Evolutionary conservation across 176 grass and related monocot species (phyloP), one percentile per base, ranked within the genome.

Genomic region (Eleusine indica): DNA sequence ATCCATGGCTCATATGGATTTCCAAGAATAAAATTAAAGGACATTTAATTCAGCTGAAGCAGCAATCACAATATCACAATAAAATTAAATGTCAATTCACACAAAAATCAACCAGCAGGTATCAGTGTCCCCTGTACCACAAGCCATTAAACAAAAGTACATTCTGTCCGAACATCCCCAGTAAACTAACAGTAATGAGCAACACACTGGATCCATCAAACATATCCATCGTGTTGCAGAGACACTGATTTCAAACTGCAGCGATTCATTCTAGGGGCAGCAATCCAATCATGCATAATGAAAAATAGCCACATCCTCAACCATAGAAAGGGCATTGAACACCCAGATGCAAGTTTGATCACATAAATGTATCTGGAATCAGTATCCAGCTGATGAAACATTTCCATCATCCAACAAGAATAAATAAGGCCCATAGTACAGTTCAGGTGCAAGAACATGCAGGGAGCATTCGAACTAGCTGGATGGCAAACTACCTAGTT

Each of bases 321-420:
- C 35, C 46, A 47, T 13, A 66, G 4, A 32, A 74, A 13, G 13
- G 70, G 48, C 53, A 13, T 70, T 69, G 35, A 83, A 79, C 54
- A 65, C 80, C 56, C 17, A 63, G 40, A 21, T 29, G 53, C 2
- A 1, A 77, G 68, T 54, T 68, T 79, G 32, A 68, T 74, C 25
- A 83, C 32, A 74, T 5, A 64, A 67, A 57, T 66, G 11, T 7
- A 21, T 28, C 49, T 47, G 30, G 48, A 53, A 90, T 43, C 48
- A 74, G 49, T 39, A 21, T 68, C 68, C 68, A 78, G 49, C 32
- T 72, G 86, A 61, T 2, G 63, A 42, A 89, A 43, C 22, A 89
- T 76, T 75, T n/a, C 32, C 0, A 71, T 16, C 64, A 41, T 71
- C 52, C 16, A 64, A 64, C 13, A 30, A 79, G 7, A 60, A 60